Evolutionary conservation across 148 eudicot species (phyloP).

Genomic region (Chenopodium formosanum): DNA sequence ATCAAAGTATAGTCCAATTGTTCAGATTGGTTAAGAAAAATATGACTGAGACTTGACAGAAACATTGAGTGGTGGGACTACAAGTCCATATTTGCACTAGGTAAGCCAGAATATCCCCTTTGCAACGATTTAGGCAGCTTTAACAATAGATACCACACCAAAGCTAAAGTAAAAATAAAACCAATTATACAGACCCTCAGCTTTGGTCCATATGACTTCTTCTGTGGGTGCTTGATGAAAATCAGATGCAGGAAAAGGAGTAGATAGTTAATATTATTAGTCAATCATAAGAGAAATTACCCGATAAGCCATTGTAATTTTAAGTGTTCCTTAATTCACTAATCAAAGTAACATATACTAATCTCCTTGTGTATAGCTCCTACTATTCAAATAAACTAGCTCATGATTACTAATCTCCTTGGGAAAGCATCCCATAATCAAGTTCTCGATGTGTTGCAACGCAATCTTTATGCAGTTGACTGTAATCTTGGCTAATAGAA

Average conservation of each 20-base stretch:
- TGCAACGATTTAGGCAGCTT: background rate
- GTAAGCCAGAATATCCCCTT: background rate
- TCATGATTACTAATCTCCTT: too few relatives aligned
- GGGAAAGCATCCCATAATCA: too few relatives aligned
- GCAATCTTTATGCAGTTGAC: too few relatives aligned
- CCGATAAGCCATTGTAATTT: too few relatives aligned
- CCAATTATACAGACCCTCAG: background rate
- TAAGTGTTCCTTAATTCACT: too few relatives aligned
- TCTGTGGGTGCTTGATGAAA: background rate
- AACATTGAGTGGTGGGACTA: slow-evolving; percentile 1
- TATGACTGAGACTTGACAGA: slow-evolving; percentile 2
- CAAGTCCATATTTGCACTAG: background rate
- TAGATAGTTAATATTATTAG: background rate
- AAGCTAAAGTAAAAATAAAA: background rate
- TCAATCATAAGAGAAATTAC: too few relatives aligned
- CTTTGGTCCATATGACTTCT: background rate
- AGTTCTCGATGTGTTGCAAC: too few relatives aligned
- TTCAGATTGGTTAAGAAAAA: background rate
- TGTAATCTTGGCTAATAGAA: too few relatives aligned
- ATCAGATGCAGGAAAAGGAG: background rate
- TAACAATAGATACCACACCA: background rate
- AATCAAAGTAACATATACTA: too few relatives aligned
- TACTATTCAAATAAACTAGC: too few relatives aligned
- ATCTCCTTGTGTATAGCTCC: too few relatives aligned
- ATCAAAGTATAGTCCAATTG: too few relatives aligned